Percentiles rank a stretch among this genome's conserved stretches.
These are phyloP conservation scores for Cystofilobasidium ferigula DNA, from an alignment of 768 basidiomycete genomes.

Conservation along the genomic window DNA sequence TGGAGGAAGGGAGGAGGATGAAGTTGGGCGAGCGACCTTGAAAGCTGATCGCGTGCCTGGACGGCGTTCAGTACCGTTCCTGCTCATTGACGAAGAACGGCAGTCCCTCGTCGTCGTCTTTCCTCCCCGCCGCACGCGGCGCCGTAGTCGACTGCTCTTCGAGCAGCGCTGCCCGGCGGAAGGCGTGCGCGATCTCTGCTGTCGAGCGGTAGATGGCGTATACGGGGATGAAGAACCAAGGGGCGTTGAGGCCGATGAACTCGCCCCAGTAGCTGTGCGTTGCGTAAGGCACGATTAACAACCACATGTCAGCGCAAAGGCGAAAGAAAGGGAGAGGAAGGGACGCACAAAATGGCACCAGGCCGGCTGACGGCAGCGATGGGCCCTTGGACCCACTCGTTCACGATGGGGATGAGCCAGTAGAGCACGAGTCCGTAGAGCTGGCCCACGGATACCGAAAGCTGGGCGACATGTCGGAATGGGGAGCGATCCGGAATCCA, in stretches of 20 bases:
- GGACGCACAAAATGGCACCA: conserved; percentile 15
- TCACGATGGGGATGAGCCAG: conserved; percentile 23
- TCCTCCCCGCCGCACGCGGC: background rate
- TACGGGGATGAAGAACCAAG: conserved; percentile 24
- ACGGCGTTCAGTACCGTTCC: background rate
- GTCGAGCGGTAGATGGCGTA: background rate
- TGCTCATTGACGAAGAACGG: background rate
- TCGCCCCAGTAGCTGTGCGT: conserved; percentile 23
- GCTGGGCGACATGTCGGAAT: conserved; percentile 21
- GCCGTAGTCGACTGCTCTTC: background rate
- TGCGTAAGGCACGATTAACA: background rate
- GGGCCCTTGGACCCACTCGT: conserved; percentile 9
- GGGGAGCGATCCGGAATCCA: conserved; percentile 19
- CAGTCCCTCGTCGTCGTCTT: conserved; percentile 1
- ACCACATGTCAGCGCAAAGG: background rate
- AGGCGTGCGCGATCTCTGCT: background rate
- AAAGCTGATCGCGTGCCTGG: background rate
- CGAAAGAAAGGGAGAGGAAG: background rate
- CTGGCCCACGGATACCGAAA: conserved; percentile 22
- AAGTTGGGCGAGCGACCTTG: no score
- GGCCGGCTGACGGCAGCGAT: conserved; percentile 21
- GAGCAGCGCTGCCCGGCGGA: background rate
- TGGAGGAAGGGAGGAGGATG: no score
- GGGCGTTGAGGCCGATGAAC: conserved; percentile 26
- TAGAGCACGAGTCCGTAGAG: conserved; percentile 27